These are phyloP conservation scores for Isatis tinctoria DNA, from an alignment of 345 rosid genomes.

Conservation along the genomic window DNA sequence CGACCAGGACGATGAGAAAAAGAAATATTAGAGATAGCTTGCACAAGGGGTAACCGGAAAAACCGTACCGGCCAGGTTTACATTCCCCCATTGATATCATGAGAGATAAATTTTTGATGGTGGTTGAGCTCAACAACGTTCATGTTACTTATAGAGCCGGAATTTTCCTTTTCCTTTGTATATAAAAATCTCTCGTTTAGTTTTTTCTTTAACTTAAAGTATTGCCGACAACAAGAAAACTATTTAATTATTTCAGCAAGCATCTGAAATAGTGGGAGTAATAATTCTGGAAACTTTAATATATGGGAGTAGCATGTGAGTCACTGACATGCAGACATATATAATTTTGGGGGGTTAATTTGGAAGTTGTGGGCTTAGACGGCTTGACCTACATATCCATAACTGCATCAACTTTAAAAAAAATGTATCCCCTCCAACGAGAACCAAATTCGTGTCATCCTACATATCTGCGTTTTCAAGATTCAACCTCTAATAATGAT, in stretches of 20 bases:
- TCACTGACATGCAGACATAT: too few species aligned
- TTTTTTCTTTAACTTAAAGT: neutral
- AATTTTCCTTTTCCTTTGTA: too few species aligned
- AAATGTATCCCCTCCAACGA: neutral
- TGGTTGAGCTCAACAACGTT: neutral
- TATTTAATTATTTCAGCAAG: too few species aligned
- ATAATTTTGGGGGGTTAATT: too few species aligned
- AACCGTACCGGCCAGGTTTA: neutral
- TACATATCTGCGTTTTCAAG: neutral
- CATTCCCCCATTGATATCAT: neutral
- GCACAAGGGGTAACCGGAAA: neutral
- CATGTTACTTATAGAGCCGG: neutral
- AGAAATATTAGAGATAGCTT: slow-evolving; percentile 35
- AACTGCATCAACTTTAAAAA: too few species aligned
- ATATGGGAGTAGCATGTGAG: too few species aligned
- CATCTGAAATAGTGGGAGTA: too few species aligned
- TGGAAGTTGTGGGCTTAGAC: too few species aligned
- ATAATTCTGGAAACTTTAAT: too few species aligned
- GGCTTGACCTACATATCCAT: too few species aligned
- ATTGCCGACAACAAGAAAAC: too few species aligned
- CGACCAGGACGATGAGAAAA: slow-evolving; percentile 42
- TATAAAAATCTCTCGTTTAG: neutral
- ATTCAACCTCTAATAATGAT: neutral
- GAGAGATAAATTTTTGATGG: neutral
- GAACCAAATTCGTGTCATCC: neutral